Evolutionary conservation across 495 filamentous ascomycete genomes (phyloP).

Genomic region (Penicillium lividum): DNA sequence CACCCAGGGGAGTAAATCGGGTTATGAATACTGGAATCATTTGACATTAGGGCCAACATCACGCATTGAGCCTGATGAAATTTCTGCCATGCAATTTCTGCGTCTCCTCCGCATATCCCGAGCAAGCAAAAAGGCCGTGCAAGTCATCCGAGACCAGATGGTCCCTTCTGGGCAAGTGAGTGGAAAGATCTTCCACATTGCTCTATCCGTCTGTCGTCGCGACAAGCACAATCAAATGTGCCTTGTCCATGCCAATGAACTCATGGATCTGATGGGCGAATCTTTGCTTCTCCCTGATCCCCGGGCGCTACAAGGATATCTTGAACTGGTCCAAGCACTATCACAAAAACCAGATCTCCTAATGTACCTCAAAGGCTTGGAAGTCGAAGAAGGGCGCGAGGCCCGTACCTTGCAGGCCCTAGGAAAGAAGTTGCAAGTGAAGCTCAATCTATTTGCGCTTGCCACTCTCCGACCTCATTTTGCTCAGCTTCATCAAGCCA

Average conservation of each 20-base stretch:
- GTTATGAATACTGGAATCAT: conserved; percentile 70
- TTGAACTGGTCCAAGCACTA: conserved; percentile 24
- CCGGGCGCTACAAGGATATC: conserved; percentile 34
- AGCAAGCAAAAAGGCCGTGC: conserved; percentile 54
- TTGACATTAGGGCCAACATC: conserved; percentile 51
- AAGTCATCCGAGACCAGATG: conserved; percentile 53
- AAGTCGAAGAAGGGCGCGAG: conserved; percentile 12
- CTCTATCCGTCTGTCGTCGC: conserved; percentile 64
- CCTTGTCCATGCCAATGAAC: conserved; percentile 54
- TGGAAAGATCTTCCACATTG: conserved; percentile 65
- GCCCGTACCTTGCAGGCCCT: conserved; percentile 19
- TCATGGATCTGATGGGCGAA: conserved; percentile 58
- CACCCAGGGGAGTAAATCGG: conserved; percentile 35
- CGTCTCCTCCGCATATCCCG: conserved; percentile 64
- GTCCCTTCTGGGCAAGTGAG: conserved; percentile 36
- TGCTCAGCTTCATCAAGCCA: conserved; percentile 31
- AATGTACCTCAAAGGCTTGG: conserved; percentile 29
- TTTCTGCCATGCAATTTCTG: conserved; percentile 67
- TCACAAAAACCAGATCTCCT: conserved; percentile 34
- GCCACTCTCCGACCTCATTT: conserved; percentile 31
- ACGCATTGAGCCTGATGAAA: conserved; percentile 64
- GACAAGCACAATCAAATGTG: conserved; percentile 70
- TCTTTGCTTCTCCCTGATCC: conserved; percentile 36
- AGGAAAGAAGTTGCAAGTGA: conserved; percentile 31
- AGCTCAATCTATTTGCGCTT: conserved; percentile 27